Conservation (phyloP, 2,329 filamentous ascomycete genomes). For the Phaeosphaeria sp. region DNA sequence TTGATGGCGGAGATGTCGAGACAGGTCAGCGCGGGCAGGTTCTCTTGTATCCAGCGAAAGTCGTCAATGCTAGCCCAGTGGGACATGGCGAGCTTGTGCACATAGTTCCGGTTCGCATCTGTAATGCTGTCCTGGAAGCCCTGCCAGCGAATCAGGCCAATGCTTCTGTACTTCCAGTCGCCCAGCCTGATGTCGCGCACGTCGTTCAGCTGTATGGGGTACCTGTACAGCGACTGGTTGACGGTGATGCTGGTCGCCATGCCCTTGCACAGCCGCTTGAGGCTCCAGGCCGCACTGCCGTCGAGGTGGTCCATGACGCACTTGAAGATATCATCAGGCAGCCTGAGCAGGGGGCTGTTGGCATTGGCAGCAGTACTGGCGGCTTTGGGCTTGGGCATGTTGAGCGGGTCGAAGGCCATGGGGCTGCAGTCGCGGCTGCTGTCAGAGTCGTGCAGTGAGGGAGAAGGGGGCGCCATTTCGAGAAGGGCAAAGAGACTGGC, state of each 20-base stretch:
- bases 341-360: conserved; percentile 36
- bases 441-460: conserved; percentile 19
- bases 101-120: conserved; percentile 37
- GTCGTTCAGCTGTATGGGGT: conserved; percentile 40
- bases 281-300: conserved; percentile 39
- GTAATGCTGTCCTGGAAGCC: conserved; percentile 41
- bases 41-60: conserved; percentile 46
- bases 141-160: conserved; percentile 37
- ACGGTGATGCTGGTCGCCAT: conserved; percentile 38
- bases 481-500: conserved; percentile 26
- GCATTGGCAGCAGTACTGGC: conserved; percentile 11
- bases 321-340: conserved; percentile 47
- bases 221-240: conserved; percentile 40
- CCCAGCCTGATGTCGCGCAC: conserved; percentile 39
- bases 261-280: conserved; percentile 43
- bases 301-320: conserved; percentile 45
- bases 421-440: conserved; percentile 36
- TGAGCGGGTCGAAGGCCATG: conserved; percentile 23
- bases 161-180: conserved; percentile 43
- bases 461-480: conserved; percentile 29
- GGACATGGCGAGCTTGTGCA: conserved; percentile 45
- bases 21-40: conserved; percentile 39
- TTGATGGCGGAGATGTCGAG: conserved; percentile 47
- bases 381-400: conserved; percentile 19
- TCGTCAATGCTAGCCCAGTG: conserved; percentile 46